phyloP scores from a whole-genome alignment of 371 early-diverging fungal species.

The Saksenaea vasiformis region DNA sequence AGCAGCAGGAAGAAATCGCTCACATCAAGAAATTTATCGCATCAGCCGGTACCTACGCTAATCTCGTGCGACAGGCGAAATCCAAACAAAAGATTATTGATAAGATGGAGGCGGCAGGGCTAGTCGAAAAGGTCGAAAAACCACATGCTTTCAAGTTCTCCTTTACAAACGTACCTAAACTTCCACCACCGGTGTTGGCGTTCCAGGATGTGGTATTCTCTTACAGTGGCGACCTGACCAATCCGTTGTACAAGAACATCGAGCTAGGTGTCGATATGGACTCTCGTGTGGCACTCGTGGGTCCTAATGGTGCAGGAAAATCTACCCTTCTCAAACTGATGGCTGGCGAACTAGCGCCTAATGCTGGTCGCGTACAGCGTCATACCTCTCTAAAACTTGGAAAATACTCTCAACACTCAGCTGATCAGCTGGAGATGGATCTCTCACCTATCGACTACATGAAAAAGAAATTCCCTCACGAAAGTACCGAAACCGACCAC shows the following conservation, averaged over 20 bases:
- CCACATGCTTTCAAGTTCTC: constrained; percentile 80
- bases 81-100: constrained; percentile 99
- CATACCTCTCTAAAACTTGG: constrained; percentile 93
- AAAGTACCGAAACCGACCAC: constrained; percentile 51
- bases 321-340: constrained; percentile 94
- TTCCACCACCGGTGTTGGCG: constrained; percentile 97
- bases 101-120: constrained; percentile 98
- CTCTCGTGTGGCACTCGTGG: constrained; percentile 90
- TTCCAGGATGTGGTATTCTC: constrained; percentile 93
- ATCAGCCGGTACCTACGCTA: constrained; percentile 98
- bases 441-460: constrained; percentile 92
- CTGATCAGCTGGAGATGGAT: constrained; percentile 89
- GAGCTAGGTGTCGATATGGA: constrained; percentile 96
- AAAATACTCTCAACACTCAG: constrained; percentile 97
- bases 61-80: constrained; percentile 98
- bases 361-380: constrained; percentile 83
- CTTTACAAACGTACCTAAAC: constrained; percentile 84
- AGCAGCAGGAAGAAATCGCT: constrained; percentile 98
- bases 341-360: constrained; percentile 84
- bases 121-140: constrained; percentile 90
- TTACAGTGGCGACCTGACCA: constrained; percentile 80
- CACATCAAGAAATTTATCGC: constrained; percentile 99
- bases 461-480: constrained; percentile 78
- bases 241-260: constrained; percentile 87
- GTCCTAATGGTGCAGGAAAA: constrained; percentile 94